Percentiles rank a stretch among this genome's conserved stretches.
Evolutionary conservation across 352 stramenopile genomes (phyloP).

Genomic region (Pythium folliculosum): DNA sequence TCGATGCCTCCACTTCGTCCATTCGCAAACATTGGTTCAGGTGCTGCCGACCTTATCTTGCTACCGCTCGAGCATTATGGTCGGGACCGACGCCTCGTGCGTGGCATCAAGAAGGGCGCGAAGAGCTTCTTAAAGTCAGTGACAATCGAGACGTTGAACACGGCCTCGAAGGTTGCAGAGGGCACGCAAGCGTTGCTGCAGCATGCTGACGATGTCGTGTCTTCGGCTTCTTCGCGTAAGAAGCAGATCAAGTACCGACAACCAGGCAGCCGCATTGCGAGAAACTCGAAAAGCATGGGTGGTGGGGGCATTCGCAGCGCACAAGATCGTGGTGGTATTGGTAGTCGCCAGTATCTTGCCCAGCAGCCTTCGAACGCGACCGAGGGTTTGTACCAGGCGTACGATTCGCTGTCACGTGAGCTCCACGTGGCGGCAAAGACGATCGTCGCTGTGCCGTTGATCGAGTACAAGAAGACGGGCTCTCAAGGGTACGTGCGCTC

Average conservation of each 20-base stretch:
- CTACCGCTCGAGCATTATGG: conserved; percentile 87
- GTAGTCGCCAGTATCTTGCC: conserved; percentile 75
- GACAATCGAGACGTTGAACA: conserved; percentile 88
- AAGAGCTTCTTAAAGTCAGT: conserved; percentile 89
- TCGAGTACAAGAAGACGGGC: conserved; percentile 91
- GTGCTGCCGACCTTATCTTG: conserved; percentile 83
- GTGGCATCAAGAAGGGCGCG: conserved; percentile 82
- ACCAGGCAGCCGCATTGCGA: conserved; percentile 71
- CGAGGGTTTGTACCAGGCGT: conserved; percentile 82
- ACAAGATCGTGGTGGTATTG: conserved; percentile 73
- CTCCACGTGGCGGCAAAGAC: conserved; percentile 86
- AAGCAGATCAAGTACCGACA: conserved; percentile 82
- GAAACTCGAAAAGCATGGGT: conserved; percentile 79
- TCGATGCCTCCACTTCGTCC: conserved; percentile 83
- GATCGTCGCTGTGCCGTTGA: conserved; percentile 86
- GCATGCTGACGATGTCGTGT: conserved; percentile 84
- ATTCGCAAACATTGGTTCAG: conserved; percentile 87
- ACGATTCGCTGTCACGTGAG: conserved; percentile 83
- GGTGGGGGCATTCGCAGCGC: conserved; percentile 76
- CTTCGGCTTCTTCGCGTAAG: conserved; percentile 58
- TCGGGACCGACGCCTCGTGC: conserved; percentile 79
- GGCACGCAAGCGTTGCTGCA: conserved; percentile 82
- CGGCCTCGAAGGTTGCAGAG: conserved; percentile 78
- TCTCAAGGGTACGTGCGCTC: conserved; percentile 87
- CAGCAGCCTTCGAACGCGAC: conserved; percentile 83